Base-by-base conservation (phyloP, 2,329 filamentous ascomycete genomes). In the Colletotrichum sojae region DNA sequence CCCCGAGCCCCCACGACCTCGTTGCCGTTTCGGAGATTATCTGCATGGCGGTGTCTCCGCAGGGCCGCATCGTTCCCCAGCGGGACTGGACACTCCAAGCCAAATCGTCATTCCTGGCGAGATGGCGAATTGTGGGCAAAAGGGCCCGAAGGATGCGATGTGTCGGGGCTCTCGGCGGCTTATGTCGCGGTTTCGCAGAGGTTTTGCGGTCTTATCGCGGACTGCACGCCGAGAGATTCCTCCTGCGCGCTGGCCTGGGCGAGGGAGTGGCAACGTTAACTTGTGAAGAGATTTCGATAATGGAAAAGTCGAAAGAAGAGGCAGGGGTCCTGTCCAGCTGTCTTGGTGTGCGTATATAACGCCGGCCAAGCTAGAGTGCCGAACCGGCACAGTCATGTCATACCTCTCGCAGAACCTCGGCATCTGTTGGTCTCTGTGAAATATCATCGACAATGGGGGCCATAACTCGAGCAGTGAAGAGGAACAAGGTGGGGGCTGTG, bases 401-500 rank as follows among this genome's bases (percentile, higher is more conserved):
- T 10, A 31, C 16, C 16, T 39, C 27, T 39, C 27, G 6, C 12
- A 4, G 25, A 13, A 16, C 36, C 36, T 1, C 10, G 10, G 36
- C 9, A 25, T 25, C 22, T 25, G 22, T 25, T 25, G 2, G 22
- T 25, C 22, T 25, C 22, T 25, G 22, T 25, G 2, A 2, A 25
- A 18, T 36, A n/a, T n/a, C 16, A 51, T 53, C 39, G 15, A 69
- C 13, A 46, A 69, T 69, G 67, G 61, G 62, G 25, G 63, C 49
- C 22, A 22, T 73, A 13, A 27, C 71, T 12, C 20, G 48, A n/a
- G 25, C 59, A 12, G 20, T 71, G 27, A 75, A 75, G 66, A 57
- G 67, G 54, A 75, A 71, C 62, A 73, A 69, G n/a, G 72, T 75
- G 27, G 73, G 62, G 20, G 72, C 70, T 15, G 74, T 76, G 25